Percentiles rank a stretch among this genome's conserved stretches.
Evolutionary conservation across 306 rosid genomes (phyloP).

Genomic region (Ceratonia siliqua): DNA sequence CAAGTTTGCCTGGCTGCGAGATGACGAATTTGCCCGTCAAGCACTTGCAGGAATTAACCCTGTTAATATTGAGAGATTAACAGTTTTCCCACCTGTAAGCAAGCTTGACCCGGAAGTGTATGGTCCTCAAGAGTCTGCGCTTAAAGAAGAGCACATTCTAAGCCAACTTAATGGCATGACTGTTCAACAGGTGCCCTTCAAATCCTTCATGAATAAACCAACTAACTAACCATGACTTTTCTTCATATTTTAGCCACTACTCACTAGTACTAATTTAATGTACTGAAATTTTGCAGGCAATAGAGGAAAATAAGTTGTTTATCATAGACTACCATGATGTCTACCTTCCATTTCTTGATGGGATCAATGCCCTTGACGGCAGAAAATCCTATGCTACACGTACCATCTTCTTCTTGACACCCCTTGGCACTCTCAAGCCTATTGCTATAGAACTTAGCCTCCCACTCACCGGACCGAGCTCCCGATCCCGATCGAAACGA

Average conservation of each 20-base stretch:
- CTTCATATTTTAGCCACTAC: neutral
- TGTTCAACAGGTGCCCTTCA: slow-evolving; percentile 58
- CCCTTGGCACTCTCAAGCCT: slow-evolving; percentile 72
- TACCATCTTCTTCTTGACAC: slow-evolving; percentile 63
- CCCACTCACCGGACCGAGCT: slow-evolving; percentile 51
- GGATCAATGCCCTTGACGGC: slow-evolving; percentile 72
- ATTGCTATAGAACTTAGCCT: slow-evolving; percentile 86
- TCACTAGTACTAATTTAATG: neutral
- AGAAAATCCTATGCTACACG: slow-evolving; percentile 84
- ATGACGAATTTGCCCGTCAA: slow-evolving; percentile 86
- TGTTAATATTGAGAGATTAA: slow-evolving; percentile 59
- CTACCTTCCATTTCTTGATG: slow-evolving; percentile 73
- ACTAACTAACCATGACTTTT: neutral
- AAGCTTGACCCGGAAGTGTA: slow-evolving; percentile 70
- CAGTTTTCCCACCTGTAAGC: slow-evolving; percentile 84
- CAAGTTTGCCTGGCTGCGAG: slow-evolving; percentile 81
- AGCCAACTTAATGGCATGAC: slow-evolving; percentile 80
- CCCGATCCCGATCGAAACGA: slow-evolving; percentile 56
- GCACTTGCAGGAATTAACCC: slow-evolving; percentile 84
- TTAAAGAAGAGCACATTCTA: slow-evolving; percentile 71
- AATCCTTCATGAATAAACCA: neutral
- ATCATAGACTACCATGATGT: slow-evolving; percentile 72
- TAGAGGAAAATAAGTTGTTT: slow-evolving; percentile 67
- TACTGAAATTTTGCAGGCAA: slow-evolving; percentile 47
- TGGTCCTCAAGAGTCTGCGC: slow-evolving; percentile 68